A percentile compares a stretch with the other conserved stretches of the same genome.
These are phyloP conservation scores for Penium margaritaceum DNA, from an alignment of 139 green algal species.

Conservation along the genomic window DNA sequence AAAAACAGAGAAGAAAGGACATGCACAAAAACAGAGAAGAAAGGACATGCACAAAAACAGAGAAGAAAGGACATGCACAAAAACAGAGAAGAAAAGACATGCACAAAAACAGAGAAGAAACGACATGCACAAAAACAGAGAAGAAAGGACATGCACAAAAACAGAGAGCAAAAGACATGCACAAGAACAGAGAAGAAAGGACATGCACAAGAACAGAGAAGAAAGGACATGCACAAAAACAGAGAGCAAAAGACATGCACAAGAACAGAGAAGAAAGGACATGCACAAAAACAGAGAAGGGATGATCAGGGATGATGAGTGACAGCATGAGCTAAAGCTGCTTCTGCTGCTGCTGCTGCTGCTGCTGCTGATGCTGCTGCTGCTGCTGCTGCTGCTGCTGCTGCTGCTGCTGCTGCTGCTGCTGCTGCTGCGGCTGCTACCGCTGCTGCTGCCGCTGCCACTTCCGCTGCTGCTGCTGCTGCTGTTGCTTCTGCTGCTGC, in stretches of 20 bases:
- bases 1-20: neutral
- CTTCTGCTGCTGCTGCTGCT: no score
- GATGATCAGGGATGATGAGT: no score
- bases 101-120: neutral
- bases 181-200: neutral
- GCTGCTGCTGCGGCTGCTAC: no score
- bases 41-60: neutral
- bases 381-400: no score
- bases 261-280: no score
- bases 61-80: neutral
- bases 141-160: neutral
- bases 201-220: neutral
- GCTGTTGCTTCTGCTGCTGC: no score
- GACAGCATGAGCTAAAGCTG: no score
- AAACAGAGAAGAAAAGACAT: slow-evolving; percentile 2
- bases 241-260: neutral
- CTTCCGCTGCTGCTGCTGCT: no score
- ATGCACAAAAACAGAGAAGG: no score
- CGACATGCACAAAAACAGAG: neutral
- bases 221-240: neutral
- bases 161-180: neutral
- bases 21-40: neutral
- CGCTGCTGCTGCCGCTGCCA: no score
- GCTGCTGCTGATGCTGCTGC: no score
- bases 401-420: no score